Evolutionary conservation across 345 rosid species (phyloP).

Genomic region (Ceriops zippeliana): DNA sequence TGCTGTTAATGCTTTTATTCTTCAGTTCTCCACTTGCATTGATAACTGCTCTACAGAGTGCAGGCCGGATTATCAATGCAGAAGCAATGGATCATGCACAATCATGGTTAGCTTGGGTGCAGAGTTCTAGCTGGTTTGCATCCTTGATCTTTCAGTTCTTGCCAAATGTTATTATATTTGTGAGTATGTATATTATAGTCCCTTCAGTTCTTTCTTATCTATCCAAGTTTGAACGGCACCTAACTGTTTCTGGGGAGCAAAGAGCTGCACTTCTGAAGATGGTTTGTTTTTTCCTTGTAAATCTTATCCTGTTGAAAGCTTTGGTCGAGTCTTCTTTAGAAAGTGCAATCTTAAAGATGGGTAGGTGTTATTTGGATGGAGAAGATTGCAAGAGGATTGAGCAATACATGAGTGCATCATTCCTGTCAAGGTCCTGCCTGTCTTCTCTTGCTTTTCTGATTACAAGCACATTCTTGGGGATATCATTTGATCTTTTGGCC

Average conservation of each 20-base stretch:
- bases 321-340: conserved; percentile 89
- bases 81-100: conserved; percentile 94
- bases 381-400: conserved; percentile 97
- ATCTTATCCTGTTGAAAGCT: conserved; percentile 80
- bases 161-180: conserved; percentile 84
- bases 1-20: conserved; percentile 75
- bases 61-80: conserved; percentile 79
- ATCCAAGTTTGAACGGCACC: conserved; percentile 87
- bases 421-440: conserved; percentile 85
- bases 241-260: conserved; percentile 88
- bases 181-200: conserved; percentile 90
- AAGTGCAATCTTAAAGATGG: conserved; percentile 76
- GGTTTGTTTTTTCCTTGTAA: conserved; percentile 98
- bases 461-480: conserved; percentile 88
- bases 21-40: conserved; percentile 94
- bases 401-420: conserved; percentile 92
- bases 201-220: conserved; percentile 90
- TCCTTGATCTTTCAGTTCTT: conserved; percentile 84
- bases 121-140: conserved; percentile 90
- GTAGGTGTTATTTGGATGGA: conserved; percentile 92
- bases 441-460: conserved; percentile 93
- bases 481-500: conserved; percentile 83
- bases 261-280: conserved; percentile 92
- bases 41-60: conserved; percentile 74
- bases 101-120: conserved; percentile 89